Percentiles rank a stretch among this genome's conserved stretches.
Evolutionary conservation across 2,329 filamentous ascomycete species (phyloP).

Genomic region (Ceratocystis diversiconidia): DNA sequence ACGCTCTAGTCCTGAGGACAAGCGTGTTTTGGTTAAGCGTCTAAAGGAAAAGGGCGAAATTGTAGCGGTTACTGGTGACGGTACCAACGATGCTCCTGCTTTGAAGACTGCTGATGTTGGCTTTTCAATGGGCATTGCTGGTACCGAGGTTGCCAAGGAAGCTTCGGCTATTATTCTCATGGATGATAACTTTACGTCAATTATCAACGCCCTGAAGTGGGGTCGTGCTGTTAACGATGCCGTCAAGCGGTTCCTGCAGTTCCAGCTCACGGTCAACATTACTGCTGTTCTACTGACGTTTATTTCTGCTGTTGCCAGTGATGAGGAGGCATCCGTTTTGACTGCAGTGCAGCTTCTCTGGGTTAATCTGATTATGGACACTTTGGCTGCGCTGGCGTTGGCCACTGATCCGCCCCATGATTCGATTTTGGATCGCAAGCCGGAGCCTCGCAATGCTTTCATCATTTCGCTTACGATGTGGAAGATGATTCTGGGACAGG

Average conservation of each 20-base stretch:
- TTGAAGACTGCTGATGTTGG: slow-evolving; percentile 70
- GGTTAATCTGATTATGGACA: slow-evolving; percentile 98
- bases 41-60: slow-evolving; percentile 62
- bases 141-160: slow-evolving; percentile 74
- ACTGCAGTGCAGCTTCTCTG: slow-evolving; percentile 85
- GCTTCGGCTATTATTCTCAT: slow-evolving; percentile 74
- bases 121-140: slow-evolving; percentile 74
- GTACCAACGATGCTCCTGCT: slow-evolving; percentile 71
- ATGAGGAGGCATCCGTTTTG: slow-evolving; percentile 57
- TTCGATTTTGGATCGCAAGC: slow-evolving; percentile 64
- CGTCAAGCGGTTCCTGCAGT: slow-evolving; percentile 62
- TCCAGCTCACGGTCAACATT: slow-evolving; percentile 78
- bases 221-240: slow-evolving; percentile 64
- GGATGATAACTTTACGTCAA: slow-evolving; percentile 81
- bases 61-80: slow-evolving; percentile 71
- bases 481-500: slow-evolving; percentile 97
- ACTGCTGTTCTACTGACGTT: slow-evolving; percentile 82
- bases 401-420: slow-evolving; percentile 82
- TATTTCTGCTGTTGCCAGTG: slow-evolving; percentile 64
- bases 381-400: slow-evolving; percentile 74
- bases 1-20: slow-evolving; percentile 62
- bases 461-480: slow-evolving; percentile 86
- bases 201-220: slow-evolving; percentile 72
- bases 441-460: slow-evolving; percentile 40
- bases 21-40: slow-evolving; percentile 56